Evolutionary conservation across 2,329 filamentous ascomycete genomes (phyloP).

Genomic region (Penicillium sp.): DNA sequence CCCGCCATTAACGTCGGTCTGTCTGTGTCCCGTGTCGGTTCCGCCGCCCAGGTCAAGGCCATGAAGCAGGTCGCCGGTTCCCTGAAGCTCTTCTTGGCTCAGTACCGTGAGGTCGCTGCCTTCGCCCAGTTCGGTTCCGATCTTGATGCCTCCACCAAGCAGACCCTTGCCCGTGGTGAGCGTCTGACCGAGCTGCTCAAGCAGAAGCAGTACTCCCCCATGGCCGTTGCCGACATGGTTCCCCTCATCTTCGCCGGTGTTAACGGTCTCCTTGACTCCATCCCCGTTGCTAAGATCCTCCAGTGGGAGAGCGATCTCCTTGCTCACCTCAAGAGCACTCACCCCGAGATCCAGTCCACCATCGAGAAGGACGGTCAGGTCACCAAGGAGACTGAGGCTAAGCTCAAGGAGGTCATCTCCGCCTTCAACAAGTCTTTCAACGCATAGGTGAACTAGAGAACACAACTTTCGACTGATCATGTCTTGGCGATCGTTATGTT

Average conservation of each 20-base stretch:
- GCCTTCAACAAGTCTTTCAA: conserved; percentile 93
- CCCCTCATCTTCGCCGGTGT: conserved; percentile 99
- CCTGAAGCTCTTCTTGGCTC: conserved; percentile 99
- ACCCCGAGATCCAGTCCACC: conserved; percentile 74
- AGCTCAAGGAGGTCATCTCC: conserved; percentile 66
- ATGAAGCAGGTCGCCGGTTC: conserved; percentile 99
- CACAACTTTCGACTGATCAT: conserved; percentile 30
- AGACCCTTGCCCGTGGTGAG: conserved; percentile 97
- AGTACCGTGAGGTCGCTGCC: conserved; percentile 99
- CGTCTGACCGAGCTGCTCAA: conserved; percentile 97
- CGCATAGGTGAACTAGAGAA: conserved; percentile 41
- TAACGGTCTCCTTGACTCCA: conserved; percentile 86
- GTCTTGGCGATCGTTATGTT: conserved; percentile 35
- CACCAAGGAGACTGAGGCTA: conserved; percentile 79
- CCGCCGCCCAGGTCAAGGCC: conserved; percentile 98
- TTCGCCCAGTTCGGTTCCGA: conserved; percentile 99
- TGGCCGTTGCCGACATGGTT: conserved; percentile 99
- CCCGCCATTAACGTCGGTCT: conserved; percentile 99
- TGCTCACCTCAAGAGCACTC: conserved; percentile 84
- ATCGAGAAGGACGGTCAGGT: conserved; percentile 96
- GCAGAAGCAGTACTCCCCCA: conserved; percentile 99
- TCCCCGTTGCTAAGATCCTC: conserved; percentile 89
- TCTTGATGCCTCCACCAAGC: conserved; percentile 97
- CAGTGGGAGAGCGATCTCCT: conserved; percentile 95
- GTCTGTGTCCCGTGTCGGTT: conserved; percentile 99